Evolutionary conservation across 768 basidiomycete species (phyloP).

Genomic region (Russula earlei): DNA sequence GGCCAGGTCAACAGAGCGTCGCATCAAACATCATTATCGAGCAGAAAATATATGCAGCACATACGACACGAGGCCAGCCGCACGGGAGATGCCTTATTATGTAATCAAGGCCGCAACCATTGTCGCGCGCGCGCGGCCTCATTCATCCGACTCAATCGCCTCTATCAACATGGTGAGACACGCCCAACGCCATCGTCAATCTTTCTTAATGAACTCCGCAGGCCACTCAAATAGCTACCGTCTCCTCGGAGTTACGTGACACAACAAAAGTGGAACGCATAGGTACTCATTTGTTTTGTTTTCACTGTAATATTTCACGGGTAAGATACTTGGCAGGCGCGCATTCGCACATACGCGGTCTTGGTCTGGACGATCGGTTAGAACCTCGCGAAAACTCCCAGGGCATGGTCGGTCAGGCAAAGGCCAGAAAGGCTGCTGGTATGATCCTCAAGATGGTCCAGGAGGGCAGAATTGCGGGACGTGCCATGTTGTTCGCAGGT

Average conservation of each 20-base stretch:
- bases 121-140: too few species aligned
- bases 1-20: too few species aligned
- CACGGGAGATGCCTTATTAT: neutral
- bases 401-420: conserved; percentile 95
- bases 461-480: conserved; percentile 89
- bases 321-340: conserved; percentile 43
- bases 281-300: conserved; percentile 35
- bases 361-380: conserved; percentile 86
- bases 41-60: too few species aligned
- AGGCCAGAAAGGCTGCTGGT: conserved; percentile 94
- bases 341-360: conserved; percentile 91
- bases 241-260: conserved; percentile 71
- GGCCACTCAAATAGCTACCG: conserved; percentile 70
- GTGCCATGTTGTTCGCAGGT: conserved; percentile 94
- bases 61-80: too few species aligned
- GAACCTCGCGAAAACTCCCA: conserved; percentile 85
- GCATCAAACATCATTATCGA: too few species aligned
- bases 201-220: conserved; percentile 13
- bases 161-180: conserved; percentile 25
- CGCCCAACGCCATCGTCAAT: neutral
- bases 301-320: neutral
- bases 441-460: conserved; percentile 98
- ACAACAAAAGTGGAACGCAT: conserved; percentile 93
- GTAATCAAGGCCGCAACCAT: too few species aligned
- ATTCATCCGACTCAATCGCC: neutral